phyloP scores from a whole-genome alignment of 108 stramenopile genomes.

The Poteriospumella lacustris region DNA sequence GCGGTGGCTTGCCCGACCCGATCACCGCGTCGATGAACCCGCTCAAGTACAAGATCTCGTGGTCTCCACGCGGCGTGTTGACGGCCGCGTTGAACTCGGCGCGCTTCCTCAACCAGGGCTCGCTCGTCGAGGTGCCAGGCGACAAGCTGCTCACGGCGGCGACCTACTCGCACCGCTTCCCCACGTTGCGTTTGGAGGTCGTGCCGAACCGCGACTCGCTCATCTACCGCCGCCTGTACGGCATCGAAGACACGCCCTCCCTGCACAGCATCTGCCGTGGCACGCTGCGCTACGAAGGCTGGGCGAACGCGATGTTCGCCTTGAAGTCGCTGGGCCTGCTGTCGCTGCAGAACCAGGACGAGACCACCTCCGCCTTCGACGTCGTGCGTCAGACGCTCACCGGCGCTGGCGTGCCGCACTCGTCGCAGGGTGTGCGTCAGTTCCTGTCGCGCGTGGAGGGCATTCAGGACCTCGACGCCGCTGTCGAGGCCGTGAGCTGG shows the following conservation, averaged over 20 bases:
- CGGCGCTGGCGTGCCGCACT: too few relatives aligned
- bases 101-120: constrained; percentile 48
- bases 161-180: constrained; percentile 41
- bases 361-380: neutral
- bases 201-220: constrained; percentile 75
- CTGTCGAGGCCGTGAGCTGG: constrained; percentile 23
- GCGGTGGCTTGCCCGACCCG: constrained; percentile 71
- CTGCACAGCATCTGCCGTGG: constrained; percentile 63
- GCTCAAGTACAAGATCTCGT: constrained; percentile 77
- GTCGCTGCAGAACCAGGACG: neutral
- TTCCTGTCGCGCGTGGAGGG: neutral
- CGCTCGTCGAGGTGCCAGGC: constrained; percentile 42
- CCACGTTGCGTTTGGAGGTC: constrained; percentile 61
- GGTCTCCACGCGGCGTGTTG: constrained; percentile 76
- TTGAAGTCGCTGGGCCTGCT: constrained; percentile 61
- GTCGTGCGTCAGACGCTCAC: neutral
- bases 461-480: constrained; percentile 16
- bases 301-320: constrained; percentile 56
- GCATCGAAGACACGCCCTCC: constrained; percentile 53
- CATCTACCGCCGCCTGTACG: constrained; percentile 63
- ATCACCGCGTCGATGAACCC: constrained; percentile 71
- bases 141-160: constrained; percentile 15
- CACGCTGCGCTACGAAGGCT: constrained; percentile 73
- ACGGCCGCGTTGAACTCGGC: constrained; percentile 66
- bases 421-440: neutral